These are phyloP conservation scores for Primulina eburnea DNA, from an alignment of 257 asterid genomes.

Conservation along the genomic window DNA sequence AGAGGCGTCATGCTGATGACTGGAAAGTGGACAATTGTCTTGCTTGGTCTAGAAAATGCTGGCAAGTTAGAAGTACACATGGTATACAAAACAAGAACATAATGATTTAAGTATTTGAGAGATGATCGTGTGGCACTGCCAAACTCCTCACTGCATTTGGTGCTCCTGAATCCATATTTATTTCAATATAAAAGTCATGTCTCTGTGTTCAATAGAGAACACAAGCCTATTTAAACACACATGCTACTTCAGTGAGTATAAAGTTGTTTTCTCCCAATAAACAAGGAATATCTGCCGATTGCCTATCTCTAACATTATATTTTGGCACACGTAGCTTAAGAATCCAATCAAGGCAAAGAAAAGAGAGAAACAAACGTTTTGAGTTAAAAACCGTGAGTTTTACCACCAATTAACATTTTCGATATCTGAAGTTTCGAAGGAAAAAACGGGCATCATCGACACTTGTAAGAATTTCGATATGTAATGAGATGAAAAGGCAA, in stretches of 20 bases:
- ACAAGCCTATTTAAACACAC: background rate
- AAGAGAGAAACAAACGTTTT: background rate
- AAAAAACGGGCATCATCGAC: slow-evolving; percentile 9
- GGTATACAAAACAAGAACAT: background rate
- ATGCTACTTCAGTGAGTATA: background rate
- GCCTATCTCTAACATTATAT: background rate
- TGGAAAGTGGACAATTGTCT: background rate
- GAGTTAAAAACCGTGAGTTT: background rate
- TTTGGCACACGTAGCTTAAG: background rate
- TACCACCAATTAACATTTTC: background rate
- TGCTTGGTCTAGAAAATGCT: background rate
- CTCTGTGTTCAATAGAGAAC: background rate
- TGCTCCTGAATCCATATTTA: background rate
- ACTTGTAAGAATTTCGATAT: slow-evolving; percentile 1
- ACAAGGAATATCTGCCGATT: background rate
- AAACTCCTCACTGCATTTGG: background rate
- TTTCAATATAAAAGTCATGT: background rate
- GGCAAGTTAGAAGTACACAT: background rate
- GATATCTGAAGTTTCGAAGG: background rate
- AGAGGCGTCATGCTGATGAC: background rate
- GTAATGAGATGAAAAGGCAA: slow-evolving; percentile 10
- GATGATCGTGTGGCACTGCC: background rate
- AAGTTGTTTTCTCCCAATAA: background rate
- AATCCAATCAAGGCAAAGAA: background rate
- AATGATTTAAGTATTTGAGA: background rate